These are phyloP conservation scores for Bathelium albidoporum DNA, from an alignment of 495 filamentous ascomycete species.

Conservation along the genomic window DNA sequence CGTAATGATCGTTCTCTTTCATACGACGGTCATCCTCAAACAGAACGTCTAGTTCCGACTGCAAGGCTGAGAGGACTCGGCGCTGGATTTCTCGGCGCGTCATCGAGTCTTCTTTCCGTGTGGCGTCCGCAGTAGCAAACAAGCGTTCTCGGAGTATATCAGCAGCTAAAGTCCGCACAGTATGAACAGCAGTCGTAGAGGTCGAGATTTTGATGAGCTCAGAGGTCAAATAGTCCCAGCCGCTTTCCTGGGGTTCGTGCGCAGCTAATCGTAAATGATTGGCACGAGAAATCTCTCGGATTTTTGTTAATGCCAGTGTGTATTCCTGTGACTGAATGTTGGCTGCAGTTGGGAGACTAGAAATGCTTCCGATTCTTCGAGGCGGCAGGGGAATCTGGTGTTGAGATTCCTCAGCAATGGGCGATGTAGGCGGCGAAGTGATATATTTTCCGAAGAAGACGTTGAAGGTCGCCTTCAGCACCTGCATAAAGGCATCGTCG, in stretches of 20 bases:
- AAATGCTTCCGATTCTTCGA: constrained; percentile 37
- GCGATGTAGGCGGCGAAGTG: constrained; percentile 5
- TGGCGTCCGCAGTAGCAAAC: constrained; percentile 24
- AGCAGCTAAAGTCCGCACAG: constrained; percentile 59
- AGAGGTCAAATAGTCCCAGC: constrained; percentile 63
- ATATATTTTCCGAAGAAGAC: constrained; percentile 35
- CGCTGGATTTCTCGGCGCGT: constrained; percentile 50
- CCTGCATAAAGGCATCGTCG: constrained; percentile 64
- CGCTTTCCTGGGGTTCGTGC: constrained; percentile 50
- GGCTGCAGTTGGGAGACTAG: constrained; percentile 36
- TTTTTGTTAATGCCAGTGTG: constrained; percentile 72
- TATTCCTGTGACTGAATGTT: constrained; percentile 46
- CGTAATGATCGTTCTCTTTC: constrained; percentile 57
- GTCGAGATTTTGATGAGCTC: constrained; percentile 59
- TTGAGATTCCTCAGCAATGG: background rate
- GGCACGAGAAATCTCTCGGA: constrained; percentile 63
- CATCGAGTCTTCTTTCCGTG: constrained; percentile 31
- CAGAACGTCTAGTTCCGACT: constrained; percentile 42
- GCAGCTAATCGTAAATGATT: constrained; percentile 68
- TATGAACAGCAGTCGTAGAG: constrained; percentile 58
- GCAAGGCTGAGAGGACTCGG: constrained; percentile 61
- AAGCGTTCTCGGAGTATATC: constrained; percentile 44
- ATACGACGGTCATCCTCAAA: constrained; percentile 36
- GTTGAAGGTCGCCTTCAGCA: constrained; percentile 60
- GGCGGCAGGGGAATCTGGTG: constrained; percentile 7